A percentile compares a stretch with the other conserved stretches of the same genome.
Evolutionary conservation across 371 early-diverging fungal genomes (phyloP).

Genomic region (Circinella minor): DNA sequence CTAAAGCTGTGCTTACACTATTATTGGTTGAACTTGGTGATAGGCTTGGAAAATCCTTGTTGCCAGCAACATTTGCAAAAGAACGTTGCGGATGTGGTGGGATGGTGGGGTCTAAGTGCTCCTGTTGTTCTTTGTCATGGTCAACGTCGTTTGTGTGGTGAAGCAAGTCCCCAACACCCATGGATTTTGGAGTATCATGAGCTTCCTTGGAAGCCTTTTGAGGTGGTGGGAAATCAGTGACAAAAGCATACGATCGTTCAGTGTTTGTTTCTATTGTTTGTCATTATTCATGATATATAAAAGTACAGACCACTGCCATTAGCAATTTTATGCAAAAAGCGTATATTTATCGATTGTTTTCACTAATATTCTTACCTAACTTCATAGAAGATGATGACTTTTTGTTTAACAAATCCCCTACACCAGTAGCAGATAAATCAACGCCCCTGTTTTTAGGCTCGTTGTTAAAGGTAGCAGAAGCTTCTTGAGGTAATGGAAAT

Average conservation of each 20-base stretch:
- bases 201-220: slow-evolving; percentile 21
- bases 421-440: not conserved
- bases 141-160: slow-evolving; percentile 12
- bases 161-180: slow-evolving; percentile 39
- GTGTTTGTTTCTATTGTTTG: slow-evolving; percentile 3
- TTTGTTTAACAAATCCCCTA: not conserved
- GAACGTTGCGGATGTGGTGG: slow-evolving; percentile 48
- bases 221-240: slow-evolving; percentile 43
- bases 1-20: not conserved
- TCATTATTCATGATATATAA: not conserved
- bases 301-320: too few species aligned
- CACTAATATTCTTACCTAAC: too few species aligned
- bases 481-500: not conserved
- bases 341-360: too few species aligned
- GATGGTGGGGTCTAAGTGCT: slow-evolving; percentile 20
- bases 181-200: slow-evolving; percentile 19
- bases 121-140: not conserved
- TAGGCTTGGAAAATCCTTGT: slow-evolving; percentile 42
- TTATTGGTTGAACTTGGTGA: slow-evolving; percentile 11
- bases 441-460: not conserved
- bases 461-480: not conserved
- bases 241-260: slow-evolving; percentile 4
- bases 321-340: too few species aligned
- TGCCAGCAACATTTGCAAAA: slow-evolving; percentile 43
- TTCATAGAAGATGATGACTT: not conserved